These are phyloP conservation scores for Penicillium nordicum DNA, from an alignment of 2,329 filamentous ascomycete genomes.

Conservation along the genomic window DNA sequence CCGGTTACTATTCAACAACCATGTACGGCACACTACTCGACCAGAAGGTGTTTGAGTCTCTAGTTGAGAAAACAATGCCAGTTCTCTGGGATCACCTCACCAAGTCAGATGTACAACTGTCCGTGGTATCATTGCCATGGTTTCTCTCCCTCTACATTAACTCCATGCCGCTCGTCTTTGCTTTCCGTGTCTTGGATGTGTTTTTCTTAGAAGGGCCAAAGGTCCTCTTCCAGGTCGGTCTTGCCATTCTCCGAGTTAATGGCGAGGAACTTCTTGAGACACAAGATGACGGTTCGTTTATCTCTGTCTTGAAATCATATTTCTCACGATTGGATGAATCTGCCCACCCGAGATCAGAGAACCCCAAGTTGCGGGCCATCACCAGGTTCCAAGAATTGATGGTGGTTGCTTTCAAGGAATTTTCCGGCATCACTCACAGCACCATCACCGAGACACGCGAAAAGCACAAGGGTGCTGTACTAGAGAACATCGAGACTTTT, in stretches of 20 bases:
- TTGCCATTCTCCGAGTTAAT: slow-evolving; percentile 96
- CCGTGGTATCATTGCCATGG: slow-evolving; percentile 95
- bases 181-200: slow-evolving; percentile 92
- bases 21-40: slow-evolving; percentile 98
- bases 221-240: slow-evolving; percentile 91
- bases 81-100: slow-evolving; percentile 97
- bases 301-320: slow-evolving; percentile 91
- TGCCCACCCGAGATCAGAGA: slow-evolving; percentile 91
- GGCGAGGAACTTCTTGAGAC: slow-evolving; percentile 93
- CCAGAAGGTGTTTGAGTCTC: slow-evolving; percentile 93
- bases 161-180: slow-evolving; percentile 97
- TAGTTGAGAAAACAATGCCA: slow-evolving; percentile 99
- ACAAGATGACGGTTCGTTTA: slow-evolving; percentile 91
- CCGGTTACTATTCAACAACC: slow-evolving; percentile 96
- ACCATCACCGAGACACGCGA: slow-evolving; percentile 84
- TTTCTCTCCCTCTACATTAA: slow-evolving; percentile 98
- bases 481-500: slow-evolving; percentile 95
- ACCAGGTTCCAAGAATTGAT: slow-evolving; percentile 97
- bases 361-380: slow-evolving; percentile 87
- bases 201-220: slow-evolving; percentile 98
- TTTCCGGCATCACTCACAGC: slow-evolving; percentile 88
- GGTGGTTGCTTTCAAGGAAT: slow-evolving; percentile 99
- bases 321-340: slow-evolving; percentile 92
- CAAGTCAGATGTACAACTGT: slow-evolving; percentile 93
- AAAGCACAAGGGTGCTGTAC: slow-evolving; percentile 89